Percentiles rank a stretch among this genome's conserved stretches.
These are phyloP conservation scores for Ceratocystiopsis minuta DNA, from an alignment of 2,329 filamentous ascomycete genomes.

Conservation along the genomic window DNA sequence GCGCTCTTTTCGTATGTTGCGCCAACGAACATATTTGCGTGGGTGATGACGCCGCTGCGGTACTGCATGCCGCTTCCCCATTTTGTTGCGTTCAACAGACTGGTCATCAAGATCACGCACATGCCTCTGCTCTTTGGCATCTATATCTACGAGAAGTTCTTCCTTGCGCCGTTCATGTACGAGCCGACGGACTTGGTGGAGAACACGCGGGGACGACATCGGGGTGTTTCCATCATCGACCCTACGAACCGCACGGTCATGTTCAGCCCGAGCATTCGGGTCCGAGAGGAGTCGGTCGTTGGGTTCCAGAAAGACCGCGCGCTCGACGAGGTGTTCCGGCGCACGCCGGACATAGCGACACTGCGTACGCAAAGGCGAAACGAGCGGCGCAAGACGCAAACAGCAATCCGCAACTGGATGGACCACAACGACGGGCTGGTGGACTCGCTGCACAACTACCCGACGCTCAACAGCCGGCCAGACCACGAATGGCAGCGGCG, in stretches of 20 bases:
- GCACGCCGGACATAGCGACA: constrained; percentile 46
- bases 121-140: constrained; percentile 75
- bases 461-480: constrained; percentile 26
- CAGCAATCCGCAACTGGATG: constrained; percentile 83
- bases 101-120: constrained; percentile 79
- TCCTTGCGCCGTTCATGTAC: constrained; percentile 58
- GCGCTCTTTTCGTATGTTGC: constrained; percentile 86
- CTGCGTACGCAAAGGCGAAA: constrained; percentile 40
- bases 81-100: constrained; percentile 77
- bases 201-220: constrained; percentile 34
- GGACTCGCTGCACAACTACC: constrained; percentile 29
- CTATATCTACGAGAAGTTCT: constrained; percentile 67
- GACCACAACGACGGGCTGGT: constrained; percentile 42
- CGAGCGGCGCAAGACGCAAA: constrained; percentile 56
- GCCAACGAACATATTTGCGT: constrained; percentile 79
- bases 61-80: constrained; percentile 62
- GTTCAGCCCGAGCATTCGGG: constrained; percentile 54
- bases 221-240: constrained; percentile 39
- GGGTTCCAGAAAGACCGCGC: constrained; percentile 82
- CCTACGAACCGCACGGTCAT: constrained; percentile 37
- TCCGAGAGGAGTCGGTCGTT: constrained; percentile 71
- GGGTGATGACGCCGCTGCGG: constrained; percentile 68
- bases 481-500: constrained; percentile 31
- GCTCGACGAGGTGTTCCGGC: constrained; percentile 77
- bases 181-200: constrained; percentile 80